Conservation (phyloP, 208 protist genomes). For the Trypanosoma avium region DNA sequence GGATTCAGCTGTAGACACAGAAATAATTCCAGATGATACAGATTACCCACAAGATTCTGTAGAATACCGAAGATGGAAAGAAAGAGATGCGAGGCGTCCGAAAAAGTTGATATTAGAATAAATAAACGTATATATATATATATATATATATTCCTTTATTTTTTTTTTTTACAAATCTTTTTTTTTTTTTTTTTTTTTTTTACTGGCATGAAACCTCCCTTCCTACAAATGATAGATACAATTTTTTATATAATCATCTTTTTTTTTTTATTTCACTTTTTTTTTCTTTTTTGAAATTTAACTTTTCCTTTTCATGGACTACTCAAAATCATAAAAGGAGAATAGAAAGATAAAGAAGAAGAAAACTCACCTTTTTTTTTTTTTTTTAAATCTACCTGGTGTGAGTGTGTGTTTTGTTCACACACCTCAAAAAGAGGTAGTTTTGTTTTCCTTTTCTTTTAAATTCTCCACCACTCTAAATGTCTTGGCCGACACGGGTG, state of each 20-base stretch:
- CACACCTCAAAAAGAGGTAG: not conserved
- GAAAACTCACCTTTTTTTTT: too few relatives aligned
- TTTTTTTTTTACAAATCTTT: not conserved
- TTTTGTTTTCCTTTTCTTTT: constrained; percentile 15
- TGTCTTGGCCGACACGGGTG: constrained; percentile 67
- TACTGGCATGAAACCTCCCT: too few relatives aligned
- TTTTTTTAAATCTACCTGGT: not conserved
- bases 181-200: not conserved
- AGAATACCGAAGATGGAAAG: constrained; percentile 55
- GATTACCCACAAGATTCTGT: constrained; percentile 53
- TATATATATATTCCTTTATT: not conserved
- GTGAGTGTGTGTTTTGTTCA: not conserved
- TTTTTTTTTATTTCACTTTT: not conserved
- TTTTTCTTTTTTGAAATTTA: not conserved
- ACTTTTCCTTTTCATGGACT: not conserved
- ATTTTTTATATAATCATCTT: too few relatives aligned
- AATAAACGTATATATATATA: constrained; percentile 5
- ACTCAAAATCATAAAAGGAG: too few relatives aligned
- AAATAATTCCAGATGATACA: constrained; percentile 59
- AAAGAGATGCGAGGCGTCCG: constrained; percentile 30
- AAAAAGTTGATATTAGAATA: constrained; percentile 11
- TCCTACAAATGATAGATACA: too few relatives aligned
- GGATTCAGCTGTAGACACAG: too few relatives aligned
- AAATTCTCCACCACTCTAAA: constrained; percentile 11
- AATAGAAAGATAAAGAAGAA: too few relatives aligned